phyloP scores from a whole-genome alignment of 495 filamentous ascomycete genomes.

The Trichoderma virens region DNA sequence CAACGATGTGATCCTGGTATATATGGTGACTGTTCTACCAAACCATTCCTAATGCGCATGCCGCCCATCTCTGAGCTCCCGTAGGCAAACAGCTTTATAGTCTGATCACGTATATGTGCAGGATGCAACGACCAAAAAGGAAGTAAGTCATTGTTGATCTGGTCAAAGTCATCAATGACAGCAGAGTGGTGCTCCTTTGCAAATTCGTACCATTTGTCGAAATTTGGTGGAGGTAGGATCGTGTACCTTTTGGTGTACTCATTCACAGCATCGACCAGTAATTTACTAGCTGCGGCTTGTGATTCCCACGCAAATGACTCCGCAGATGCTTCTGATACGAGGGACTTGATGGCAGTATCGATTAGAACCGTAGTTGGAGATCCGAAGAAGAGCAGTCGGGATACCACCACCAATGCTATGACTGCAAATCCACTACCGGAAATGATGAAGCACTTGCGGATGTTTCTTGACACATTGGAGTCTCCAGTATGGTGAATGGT shows the following conservation, averaged over 20 bases:
- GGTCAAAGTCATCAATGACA: slow-evolving; percentile 85
- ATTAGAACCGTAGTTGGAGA: neutral
- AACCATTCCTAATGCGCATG: slow-evolving; percentile 8
- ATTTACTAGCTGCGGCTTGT: slow-evolving; percentile 26
- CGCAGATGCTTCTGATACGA: neutral
- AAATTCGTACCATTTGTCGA: slow-evolving; percentile 88
- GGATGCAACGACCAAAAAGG: slow-evolving; percentile 83
- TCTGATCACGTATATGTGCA: slow-evolving; percentile 60
- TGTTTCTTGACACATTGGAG: neutral
- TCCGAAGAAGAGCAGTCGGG: neutral
- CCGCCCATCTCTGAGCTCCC: slow-evolving; percentile 69
- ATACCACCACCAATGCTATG: neutral
- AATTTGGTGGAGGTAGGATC: slow-evolving; percentile 78
- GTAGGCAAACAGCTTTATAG: slow-evolving; percentile 67
- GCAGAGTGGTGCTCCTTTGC: slow-evolving; percentile 59
- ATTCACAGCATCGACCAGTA: slow-evolving; percentile 59
- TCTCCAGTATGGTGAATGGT: neutral
- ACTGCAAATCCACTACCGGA: neutral
- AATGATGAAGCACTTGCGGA: neutral
- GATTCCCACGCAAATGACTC: neutral
- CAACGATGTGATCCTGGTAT: slow-evolving; percentile 59
- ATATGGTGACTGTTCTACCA: slow-evolving; percentile 47
- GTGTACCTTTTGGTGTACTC: slow-evolving; percentile 76
- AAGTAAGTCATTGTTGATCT: slow-evolving; percentile 66
- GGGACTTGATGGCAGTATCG: neutral